Evolutionary conservation across 2,329 filamentous ascomycete genomes (phyloP).

Genomic region (Verticillium dahliae): DNA sequence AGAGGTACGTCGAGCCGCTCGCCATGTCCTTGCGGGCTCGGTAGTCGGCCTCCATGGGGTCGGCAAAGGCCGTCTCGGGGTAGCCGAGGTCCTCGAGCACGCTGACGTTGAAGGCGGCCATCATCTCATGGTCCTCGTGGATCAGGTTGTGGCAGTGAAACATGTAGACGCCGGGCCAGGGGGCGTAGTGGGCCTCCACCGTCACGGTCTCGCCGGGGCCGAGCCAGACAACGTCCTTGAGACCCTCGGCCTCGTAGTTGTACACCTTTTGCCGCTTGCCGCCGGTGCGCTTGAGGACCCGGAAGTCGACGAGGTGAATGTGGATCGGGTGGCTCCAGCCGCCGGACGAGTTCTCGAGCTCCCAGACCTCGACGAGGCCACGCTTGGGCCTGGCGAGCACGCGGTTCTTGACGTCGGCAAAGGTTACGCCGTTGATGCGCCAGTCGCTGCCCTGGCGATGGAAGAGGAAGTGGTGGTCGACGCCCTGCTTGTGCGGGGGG

Average conservation of each 20-base stretch:
- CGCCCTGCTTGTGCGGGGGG: constrained; percentile 5
- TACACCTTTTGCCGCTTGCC: constrained; percentile 27
- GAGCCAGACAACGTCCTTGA: constrained; percentile 48
- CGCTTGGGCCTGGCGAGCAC: constrained; percentile 32
- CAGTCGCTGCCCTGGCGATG: constrained; percentile 18
- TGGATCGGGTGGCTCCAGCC: constrained; percentile 42
- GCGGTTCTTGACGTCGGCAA: constrained; percentile 31
- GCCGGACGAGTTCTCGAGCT: constrained; percentile 32
- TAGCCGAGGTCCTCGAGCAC: constrained; percentile 28
- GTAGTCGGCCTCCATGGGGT: constrained; percentile 30
- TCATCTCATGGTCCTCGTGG: constrained; percentile 36
- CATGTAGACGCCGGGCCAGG: constrained; percentile 43
- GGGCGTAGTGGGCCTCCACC: constrained; percentile 41
- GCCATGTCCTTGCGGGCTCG: constrained; percentile 20
- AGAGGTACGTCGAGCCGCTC: constrained; percentile 16
- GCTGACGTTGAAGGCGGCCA: constrained; percentile 36
- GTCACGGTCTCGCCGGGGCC: constrained; percentile 37
- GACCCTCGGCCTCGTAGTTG: constrained; percentile 39
- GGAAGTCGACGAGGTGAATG: constrained; percentile 48
- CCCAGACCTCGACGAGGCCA: constrained; percentile 34
- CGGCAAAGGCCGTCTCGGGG: constrained; percentile 25
- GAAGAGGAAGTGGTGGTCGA: constrained; percentile 12
- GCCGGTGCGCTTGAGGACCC: constrained; percentile 37
- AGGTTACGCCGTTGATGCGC: constrained; percentile 36
- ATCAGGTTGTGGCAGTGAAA: constrained; percentile 37